Evolutionary conservation across 768 basidiomycete genomes (phyloP).

Genomic region (Saitozyma podzolica): DNA sequence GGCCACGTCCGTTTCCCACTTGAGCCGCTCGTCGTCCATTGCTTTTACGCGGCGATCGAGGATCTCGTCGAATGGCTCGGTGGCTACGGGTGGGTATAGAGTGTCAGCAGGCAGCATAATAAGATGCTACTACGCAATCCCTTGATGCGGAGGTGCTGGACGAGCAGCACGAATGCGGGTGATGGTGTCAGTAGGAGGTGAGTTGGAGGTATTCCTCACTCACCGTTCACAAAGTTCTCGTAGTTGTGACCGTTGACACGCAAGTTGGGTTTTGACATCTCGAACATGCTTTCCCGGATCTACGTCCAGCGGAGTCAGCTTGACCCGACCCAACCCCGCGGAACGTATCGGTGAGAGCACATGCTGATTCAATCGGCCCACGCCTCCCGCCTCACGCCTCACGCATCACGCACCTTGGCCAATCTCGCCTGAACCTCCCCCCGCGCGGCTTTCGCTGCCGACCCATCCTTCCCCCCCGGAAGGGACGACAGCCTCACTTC

Average conservation of each 20-base stretch:
- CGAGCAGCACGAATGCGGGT: background rate
- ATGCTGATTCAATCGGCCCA: background rate
- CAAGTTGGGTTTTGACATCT: slow-evolving; percentile 68
- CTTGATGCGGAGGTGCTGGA: background rate
- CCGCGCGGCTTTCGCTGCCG: slow-evolving; percentile 57
- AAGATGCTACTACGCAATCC: background rate
- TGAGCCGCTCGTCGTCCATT: slow-evolving; percentile 68
- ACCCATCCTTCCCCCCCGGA: slow-evolving; percentile 53
- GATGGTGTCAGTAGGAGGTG: background rate
- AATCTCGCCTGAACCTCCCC: slow-evolving; percentile 41
- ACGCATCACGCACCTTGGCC: slow-evolving; percentile 24
- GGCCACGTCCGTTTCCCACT: slow-evolving; percentile 73
- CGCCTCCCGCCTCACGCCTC: slow-evolving; percentile 1
- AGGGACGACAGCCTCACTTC: slow-evolving; percentile 57
- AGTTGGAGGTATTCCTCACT: slow-evolving; percentile 14
- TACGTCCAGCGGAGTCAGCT: slow-evolving; percentile 6
- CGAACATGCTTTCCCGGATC: slow-evolving; percentile 63
- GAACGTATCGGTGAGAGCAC: too few relatives aligned
- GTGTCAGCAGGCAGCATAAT: background rate
- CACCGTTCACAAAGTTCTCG: slow-evolving; percentile 62
- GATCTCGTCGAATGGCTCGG: slow-evolving; percentile 81
- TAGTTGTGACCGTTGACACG: slow-evolving; percentile 77
- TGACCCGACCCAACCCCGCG: slow-evolving; percentile 1
- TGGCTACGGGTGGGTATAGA: slow-evolving; percentile 54
- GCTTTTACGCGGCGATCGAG: slow-evolving; percentile 82